Conservation (phyloP, 768 basidiomycete genomes). For the Amanita fuliginea region DNA sequence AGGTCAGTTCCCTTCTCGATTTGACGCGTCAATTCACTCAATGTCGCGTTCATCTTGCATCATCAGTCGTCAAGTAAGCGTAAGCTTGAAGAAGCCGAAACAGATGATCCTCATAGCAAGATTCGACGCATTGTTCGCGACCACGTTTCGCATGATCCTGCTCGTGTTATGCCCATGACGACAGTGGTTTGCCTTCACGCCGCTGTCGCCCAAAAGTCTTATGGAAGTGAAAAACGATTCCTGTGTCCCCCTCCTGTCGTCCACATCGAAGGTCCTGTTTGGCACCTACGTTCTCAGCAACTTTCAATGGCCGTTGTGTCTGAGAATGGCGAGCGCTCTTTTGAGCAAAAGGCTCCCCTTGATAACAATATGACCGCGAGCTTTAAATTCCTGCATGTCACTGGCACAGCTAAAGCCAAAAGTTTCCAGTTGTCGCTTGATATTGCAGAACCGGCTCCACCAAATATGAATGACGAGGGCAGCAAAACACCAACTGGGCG, state of each 20-base stretch:
- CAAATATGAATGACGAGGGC: constrained; percentile 33
- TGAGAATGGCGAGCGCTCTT: constrained; percentile 72
- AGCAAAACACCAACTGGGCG: constrained; percentile 45
- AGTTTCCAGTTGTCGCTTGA: constrained; percentile 81
- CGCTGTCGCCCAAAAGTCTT: constrained; percentile 92
- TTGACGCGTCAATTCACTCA: constrained; percentile 4
- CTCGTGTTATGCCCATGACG: constrained; percentile 78
- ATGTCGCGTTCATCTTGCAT: constrained; percentile 1
- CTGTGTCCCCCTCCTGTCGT: constrained; percentile 91
- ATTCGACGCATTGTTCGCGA: constrained; percentile 79
- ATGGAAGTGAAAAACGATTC: constrained; percentile 91
- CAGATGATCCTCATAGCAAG: constrained; percentile 63
- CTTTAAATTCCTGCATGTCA: constrained; percentile 89
- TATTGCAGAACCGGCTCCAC: constrained; percentile 64
- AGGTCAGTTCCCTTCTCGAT: constrained; percentile 21
- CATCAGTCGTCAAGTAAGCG: constrained; percentile 47
- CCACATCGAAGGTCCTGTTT: constrained; percentile 81
- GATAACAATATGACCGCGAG: constrained; percentile 80
- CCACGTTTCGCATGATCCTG: constrained; percentile 66
- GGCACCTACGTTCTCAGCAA: constrained; percentile 73
- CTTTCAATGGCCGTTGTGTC: constrained; percentile 81
- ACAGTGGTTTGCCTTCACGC: constrained; percentile 87
- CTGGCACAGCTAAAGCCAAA: constrained; percentile 81
- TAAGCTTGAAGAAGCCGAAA: constrained; percentile 57
- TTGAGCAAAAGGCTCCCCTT: constrained; percentile 74